A percentile compares a stretch with the other conserved stretches of the same genome.
Conservation (phyloP, 331 rosid genomes). For the Rosa hybrid region DNA sequence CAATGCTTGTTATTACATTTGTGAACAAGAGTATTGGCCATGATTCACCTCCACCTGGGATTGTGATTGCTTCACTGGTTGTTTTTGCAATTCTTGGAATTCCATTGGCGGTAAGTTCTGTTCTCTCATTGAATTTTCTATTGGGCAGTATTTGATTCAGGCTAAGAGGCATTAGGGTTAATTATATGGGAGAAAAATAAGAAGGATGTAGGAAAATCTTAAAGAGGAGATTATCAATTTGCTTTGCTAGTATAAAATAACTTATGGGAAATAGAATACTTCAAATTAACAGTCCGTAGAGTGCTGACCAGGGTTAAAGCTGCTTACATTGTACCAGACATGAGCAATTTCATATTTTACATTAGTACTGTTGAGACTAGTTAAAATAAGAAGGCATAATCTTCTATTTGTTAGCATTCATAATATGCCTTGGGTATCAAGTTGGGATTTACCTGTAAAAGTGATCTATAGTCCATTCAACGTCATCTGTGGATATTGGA, state of each 20-base stretch:
- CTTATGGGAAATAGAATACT: not conserved
- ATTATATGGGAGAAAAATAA: not conserved
- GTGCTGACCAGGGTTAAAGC: not conserved
- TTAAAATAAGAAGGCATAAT: not conserved
- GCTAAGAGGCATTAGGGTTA: slow-evolving; percentile 4
- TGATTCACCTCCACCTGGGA: slow-evolving; percentile 60
- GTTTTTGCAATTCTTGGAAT: slow-evolving; percentile 67
- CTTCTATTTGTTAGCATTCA: not conserved
- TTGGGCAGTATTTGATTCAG: slow-evolving; percentile 20
- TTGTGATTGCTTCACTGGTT: slow-evolving; percentile 58
- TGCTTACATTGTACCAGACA: not conserved
- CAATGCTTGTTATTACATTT: slow-evolving; percentile 64
- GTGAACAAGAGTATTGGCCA: slow-evolving; percentile 55
- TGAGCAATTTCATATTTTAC: not conserved
- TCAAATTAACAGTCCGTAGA: not conserved
- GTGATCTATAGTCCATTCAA: not conserved
- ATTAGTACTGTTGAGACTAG: not conserved
- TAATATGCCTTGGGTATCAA: not conserved
- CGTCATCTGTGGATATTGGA: not conserved
- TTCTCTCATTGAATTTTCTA: slow-evolving; percentile 22
- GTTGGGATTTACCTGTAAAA: not conserved
- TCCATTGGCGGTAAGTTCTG: slow-evolving; percentile 64
- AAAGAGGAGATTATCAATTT: not conserved
- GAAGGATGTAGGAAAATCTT: not conserved
- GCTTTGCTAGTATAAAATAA: not conserved